phyloP scores from a whole-genome alignment of 306 rosid species.

The Betula pendula region DNA sequence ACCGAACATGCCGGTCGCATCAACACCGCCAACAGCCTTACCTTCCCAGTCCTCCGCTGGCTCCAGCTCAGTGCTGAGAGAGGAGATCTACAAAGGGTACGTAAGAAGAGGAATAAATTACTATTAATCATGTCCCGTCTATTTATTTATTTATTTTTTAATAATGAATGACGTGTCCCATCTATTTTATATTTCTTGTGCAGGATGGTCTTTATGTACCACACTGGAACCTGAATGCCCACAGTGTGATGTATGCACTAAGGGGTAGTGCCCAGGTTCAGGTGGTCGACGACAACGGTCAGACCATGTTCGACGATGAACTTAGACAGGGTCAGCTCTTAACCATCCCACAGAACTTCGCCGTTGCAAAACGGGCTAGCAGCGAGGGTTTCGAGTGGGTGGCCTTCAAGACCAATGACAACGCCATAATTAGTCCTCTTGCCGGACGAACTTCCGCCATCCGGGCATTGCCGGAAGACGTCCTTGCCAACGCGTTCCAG shows the following conservation, averaged over 20 bases:
- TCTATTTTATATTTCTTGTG: no score
- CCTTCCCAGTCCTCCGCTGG: slow-evolving; percentile 37
- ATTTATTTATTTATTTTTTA: no score
- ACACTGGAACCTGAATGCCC: slow-evolving; percentile 58
- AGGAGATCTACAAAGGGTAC: slow-evolving; percentile 37
- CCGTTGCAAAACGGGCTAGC: slow-evolving; percentile 34
- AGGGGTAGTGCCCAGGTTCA: slow-evolving; percentile 54
- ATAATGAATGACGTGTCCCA: no score
- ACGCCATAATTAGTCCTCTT: slow-evolving; percentile 36
- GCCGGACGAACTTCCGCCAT: slow-evolving; percentile 40
- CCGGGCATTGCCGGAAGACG: slow-evolving; percentile 44
- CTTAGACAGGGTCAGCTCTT: slow-evolving; percentile 40
- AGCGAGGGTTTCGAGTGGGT: slow-evolving; percentile 45
- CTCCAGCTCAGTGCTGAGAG: slow-evolving; percentile 45
- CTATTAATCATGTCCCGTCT: no score
- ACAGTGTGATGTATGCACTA: slow-evolving; percentile 41
- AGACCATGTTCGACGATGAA: slow-evolving; percentile 37
- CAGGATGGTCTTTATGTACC: slow-evolving; percentile 60
- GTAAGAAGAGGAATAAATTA: no score
- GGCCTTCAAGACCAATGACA: slow-evolving; percentile 57
- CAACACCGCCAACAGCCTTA: slow-evolving; percentile 30
- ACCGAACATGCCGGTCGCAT: slow-evolving; percentile 44
- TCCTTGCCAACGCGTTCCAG: slow-evolving; percentile 35
- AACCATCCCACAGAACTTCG: slow-evolving; percentile 63
- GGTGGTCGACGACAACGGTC: slow-evolving; percentile 55